Evolutionary conservation across 1,284 basidiomycete genomes (phyloP).

Genomic region (Sporisorium reilianum): DNA sequence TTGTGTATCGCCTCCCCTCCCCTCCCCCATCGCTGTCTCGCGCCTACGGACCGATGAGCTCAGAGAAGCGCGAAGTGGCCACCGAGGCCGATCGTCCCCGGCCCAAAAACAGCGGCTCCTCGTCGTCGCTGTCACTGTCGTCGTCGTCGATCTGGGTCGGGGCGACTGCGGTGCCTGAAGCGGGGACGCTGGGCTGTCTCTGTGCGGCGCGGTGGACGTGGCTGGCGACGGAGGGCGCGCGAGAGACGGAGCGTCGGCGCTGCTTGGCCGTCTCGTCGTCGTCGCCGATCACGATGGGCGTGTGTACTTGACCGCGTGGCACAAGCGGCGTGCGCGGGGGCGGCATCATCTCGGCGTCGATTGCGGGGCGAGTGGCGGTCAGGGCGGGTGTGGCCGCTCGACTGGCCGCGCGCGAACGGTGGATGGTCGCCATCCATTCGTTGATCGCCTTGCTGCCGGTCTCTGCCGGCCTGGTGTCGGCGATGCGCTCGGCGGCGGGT

Average conservation of each 20-base stretch:
- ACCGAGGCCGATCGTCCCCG: neutral
- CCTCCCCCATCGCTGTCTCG: neutral
- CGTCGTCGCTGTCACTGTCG: neutral
- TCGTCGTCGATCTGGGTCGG: conserved; percentile 2
- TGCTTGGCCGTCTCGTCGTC: neutral
- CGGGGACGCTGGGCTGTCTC: conserved; percentile 1
- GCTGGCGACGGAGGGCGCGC: conserved; percentile 9
- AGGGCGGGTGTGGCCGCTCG: conserved; percentile 1
- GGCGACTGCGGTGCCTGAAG: neutral
- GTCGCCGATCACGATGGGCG: conserved; percentile 14
- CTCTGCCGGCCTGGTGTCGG: neutral
- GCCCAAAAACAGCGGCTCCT: conserved; percentile 1
- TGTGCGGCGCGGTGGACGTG: no score
- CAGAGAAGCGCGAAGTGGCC: conserved; percentile 7
- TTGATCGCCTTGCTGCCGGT: neutral
- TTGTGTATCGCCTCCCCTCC: no score
- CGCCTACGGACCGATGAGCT: neutral
- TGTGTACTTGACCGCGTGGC: neutral
- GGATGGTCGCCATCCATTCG: neutral
- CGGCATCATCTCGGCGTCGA: neutral
- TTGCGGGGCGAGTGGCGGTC: no score
- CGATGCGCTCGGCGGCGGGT: neutral
- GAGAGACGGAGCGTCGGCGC: neutral
- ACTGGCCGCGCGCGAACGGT: conserved; percentile 1
- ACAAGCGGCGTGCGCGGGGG: conserved; percentile 7